Evolutionary conservation across 1,284 basidiomycete genomes (phyloP).

Genomic region (Irpex sp.): DNA sequence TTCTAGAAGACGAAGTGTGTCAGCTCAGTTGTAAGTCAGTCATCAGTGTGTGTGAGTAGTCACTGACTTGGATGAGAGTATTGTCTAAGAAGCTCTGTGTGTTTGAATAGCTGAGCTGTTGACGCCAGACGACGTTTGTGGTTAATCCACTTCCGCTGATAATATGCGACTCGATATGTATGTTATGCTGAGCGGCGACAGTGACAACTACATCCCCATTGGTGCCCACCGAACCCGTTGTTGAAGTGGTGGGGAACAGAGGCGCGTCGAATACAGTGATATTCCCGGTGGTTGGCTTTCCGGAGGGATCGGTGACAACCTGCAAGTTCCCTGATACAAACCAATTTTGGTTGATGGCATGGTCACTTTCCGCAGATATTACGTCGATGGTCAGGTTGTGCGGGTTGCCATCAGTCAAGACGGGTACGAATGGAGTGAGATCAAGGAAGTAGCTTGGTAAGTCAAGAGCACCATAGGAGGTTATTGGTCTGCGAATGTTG

Average conservation of each 20-base stretch:
- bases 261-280: conserved; percentile 56
- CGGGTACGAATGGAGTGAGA: conserved; percentile 73
- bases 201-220: conserved; percentile 50
- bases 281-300: conserved; percentile 59
- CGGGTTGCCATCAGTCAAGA: conserved; percentile 62
- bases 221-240: conserved; percentile 36
- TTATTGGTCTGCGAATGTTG: conserved; percentile 53
- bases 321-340: conserved; percentile 72
- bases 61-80: not conserved
- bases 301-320: conserved; percentile 62
- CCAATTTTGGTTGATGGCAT: conserved; percentile 71
- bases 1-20: conserved; percentile 34
- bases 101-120: conserved; percentile 51
- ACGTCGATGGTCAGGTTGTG: conserved; percentile 73
- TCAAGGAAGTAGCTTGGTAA: conserved; percentile 78
- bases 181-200: conserved; percentile 48
- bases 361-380: conserved; percentile 64
- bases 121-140: conserved; percentile 52
- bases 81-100: conserved; percentile 32
- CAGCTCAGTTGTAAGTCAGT: not conserved
- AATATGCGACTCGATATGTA: conserved; percentile 55
- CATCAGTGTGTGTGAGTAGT: not conserved
- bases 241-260: conserved; percentile 51
- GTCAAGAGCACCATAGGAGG: conserved; percentile 75
- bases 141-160: conserved; percentile 52